phyloP scores from a whole-genome alignment of 148 eudicot genomes.

The Cornus kousa region DNA sequence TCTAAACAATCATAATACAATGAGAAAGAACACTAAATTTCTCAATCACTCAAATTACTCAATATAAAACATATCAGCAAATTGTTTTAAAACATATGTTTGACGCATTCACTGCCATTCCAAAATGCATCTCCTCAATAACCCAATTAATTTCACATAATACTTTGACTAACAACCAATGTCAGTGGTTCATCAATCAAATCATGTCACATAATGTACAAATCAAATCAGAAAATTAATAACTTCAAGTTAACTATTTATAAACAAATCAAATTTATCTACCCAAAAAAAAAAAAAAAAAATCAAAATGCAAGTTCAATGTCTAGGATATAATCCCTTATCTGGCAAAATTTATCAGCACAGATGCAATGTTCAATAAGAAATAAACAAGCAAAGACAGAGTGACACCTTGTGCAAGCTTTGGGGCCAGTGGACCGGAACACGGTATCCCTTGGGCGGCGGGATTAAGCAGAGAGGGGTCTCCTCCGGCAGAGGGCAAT shows the following conservation, averaged over 20 bases:
- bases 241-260: not conserved
- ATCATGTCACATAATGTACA: no score
- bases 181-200: no score
- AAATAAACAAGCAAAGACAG: not conserved
- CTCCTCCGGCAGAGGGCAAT: constrained; percentile 64
- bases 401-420: constrained; percentile 76
- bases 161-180: no score
- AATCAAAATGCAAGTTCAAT: no score
- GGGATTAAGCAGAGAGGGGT: constrained; percentile 77
- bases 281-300: no score
- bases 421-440: constrained; percentile 82
- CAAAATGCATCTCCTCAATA: not conserved
- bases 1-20: not conserved
- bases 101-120: not conserved
- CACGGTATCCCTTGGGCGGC: constrained; percentile 59
- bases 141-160: no score
- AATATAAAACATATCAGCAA: not conserved
- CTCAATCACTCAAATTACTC: not conserved
- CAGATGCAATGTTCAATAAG: no score
- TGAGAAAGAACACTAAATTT: not conserved
- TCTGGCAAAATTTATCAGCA: no score
- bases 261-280: no score
- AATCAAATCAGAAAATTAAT: not conserved
- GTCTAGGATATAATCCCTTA: no score
- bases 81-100: not conserved